These are phyloP conservation scores for Trametes cubensis DNA, from an alignment of 768 basidiomycete species.

Conservation along the genomic window DNA sequence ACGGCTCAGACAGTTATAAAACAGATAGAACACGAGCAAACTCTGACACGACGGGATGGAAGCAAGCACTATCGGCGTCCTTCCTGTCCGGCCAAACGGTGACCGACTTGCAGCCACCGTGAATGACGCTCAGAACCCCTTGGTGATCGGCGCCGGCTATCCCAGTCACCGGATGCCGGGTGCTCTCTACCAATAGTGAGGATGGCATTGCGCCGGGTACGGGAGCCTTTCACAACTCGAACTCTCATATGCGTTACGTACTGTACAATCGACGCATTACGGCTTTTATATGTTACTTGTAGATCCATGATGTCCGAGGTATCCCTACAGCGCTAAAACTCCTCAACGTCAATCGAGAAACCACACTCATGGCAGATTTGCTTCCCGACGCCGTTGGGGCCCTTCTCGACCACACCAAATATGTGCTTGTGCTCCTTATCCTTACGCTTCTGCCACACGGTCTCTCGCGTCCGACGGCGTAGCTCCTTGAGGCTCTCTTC, in stretches of 20 bases:
- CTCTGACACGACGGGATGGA: too few species aligned
- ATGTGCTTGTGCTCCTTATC: constrained; percentile 89
- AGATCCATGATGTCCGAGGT: neutral
- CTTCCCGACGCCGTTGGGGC: constrained; percentile 55
- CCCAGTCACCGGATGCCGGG: neutral
- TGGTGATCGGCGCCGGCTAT: constrained; percentile 10
- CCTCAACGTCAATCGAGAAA: constrained; percentile 88
- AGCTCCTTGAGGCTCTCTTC: constrained; percentile 87
- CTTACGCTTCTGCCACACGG: constrained; percentile 84
- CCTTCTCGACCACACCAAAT: constrained; percentile 64
- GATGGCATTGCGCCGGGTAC: too few species aligned
- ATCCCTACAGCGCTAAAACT: constrained; percentile 46
- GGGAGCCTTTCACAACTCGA: too few species aligned
- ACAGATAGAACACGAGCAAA: too few species aligned
- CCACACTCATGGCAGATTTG: constrained; percentile 91
- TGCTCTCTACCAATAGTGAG: too few species aligned
- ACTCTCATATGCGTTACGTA: too few species aligned
- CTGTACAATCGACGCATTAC: neutral
- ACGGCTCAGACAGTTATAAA: too few species aligned
- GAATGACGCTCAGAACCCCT: too few species aligned
- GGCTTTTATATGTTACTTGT: too few species aligned
- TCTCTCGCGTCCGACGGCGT: constrained; percentile 82
- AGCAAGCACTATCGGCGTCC: too few species aligned
- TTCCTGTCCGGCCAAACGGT: too few species aligned
- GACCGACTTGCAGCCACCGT: too few species aligned